Percentiles rank a stretch among this genome's conserved stretches.
Evolutionary conservation across 495 filamentous ascomycete species (phyloP).

Genomic region (Lophiostoma macrostomum): DNA sequence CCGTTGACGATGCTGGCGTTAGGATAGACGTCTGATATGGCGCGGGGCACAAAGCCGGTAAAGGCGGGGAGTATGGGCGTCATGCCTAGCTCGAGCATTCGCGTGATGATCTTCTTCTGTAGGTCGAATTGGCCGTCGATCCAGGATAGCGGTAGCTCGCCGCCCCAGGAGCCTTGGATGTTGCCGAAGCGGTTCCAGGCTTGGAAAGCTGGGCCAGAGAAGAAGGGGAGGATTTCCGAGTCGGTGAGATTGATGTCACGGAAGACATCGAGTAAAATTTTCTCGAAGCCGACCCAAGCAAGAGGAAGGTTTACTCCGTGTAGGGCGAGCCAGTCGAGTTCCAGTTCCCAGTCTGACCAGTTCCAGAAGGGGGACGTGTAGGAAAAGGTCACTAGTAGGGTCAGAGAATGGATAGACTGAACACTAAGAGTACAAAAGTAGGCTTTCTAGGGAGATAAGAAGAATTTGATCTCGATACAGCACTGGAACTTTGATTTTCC

Average conservation of each 20-base stretch:
- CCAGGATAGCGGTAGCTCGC: constrained; percentile 47
- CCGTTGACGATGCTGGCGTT: constrained; percentile 49
- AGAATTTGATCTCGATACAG: background rate
- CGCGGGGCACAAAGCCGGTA: constrained; percentile 44
- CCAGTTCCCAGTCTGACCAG: constrained; percentile 54
- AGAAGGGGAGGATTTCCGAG: constrained; percentile 45
- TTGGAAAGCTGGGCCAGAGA: constrained; percentile 53
- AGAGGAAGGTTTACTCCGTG: constrained; percentile 53
- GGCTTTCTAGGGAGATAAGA: background rate
- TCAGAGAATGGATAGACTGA: constrained; percentile 10
- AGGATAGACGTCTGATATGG: constrained; percentile 44
- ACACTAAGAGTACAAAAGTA: background rate
- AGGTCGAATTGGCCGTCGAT: constrained; percentile 48
- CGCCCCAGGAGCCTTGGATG: constrained; percentile 48
- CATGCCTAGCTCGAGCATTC: constrained; percentile 56
- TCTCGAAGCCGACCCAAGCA: constrained; percentile 54
- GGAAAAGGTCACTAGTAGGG: constrained; percentile 49
- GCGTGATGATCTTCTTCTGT: constrained; percentile 48
- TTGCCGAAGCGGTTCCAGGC: constrained; percentile 59
- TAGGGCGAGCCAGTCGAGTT: constrained; percentile 56
- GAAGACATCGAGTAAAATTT: constrained; percentile 51
- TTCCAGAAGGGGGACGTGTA: constrained; percentile 55
- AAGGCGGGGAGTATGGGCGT: constrained; percentile 44
- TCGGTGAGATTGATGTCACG: constrained; percentile 48
- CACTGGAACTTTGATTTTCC: too few species aligned